Base-by-base conservation (phyloP, 805 yeast species). In the Myxozyma sirexii region DNA sequence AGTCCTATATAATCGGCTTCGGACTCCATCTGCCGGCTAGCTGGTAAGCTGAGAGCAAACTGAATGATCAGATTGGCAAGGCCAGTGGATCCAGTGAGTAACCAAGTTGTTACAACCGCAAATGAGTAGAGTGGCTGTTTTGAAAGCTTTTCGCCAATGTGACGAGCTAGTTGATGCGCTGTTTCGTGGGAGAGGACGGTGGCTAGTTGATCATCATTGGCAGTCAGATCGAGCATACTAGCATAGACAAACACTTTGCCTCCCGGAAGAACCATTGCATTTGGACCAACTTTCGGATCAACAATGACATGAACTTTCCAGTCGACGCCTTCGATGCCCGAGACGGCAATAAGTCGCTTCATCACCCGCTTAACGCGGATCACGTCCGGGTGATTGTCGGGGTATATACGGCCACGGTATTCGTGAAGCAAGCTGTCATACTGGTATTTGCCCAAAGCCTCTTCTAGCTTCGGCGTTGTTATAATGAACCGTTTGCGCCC, bases 1-100 rank as follows among this genome's bases (percentile, higher is more conserved):
- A 94, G 76, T 0, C 99, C 99, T 31, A 94, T 92, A 68, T 86
- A 86, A 74, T 94, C 99, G 0, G 99, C 98, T 72, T 94, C 99
- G 0, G 90, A 81, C 74, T 94, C 99, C 97, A 90, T 90, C 60
- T 84, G 90, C 68, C 99, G 79, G 0, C 96, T 88, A 0, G 96
- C 88, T 0, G 97, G 97, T 81, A 87, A 82, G 65, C 84, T 82
- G 50, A 91, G 71, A 15, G 89, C 72, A 33, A 88, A 64, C 37
- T 52, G 29, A 12, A 47, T 27, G 54, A 81, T 79, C 67, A 82
- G 82, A 57, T 56, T 41, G 21, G 53, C 54, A 24, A 88, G 69
- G 48, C 75, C 67, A 54, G 79, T 74, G 4, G 84, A 75, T 4
- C 96, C 90, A 3, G 92, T 80, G n/a, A 84, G 66, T 0, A 86